These are phyloP conservation scores for Tothia fuscella DNA, from an alignment of 2,329 filamentous ascomycete species.

Conservation along the genomic window DNA sequence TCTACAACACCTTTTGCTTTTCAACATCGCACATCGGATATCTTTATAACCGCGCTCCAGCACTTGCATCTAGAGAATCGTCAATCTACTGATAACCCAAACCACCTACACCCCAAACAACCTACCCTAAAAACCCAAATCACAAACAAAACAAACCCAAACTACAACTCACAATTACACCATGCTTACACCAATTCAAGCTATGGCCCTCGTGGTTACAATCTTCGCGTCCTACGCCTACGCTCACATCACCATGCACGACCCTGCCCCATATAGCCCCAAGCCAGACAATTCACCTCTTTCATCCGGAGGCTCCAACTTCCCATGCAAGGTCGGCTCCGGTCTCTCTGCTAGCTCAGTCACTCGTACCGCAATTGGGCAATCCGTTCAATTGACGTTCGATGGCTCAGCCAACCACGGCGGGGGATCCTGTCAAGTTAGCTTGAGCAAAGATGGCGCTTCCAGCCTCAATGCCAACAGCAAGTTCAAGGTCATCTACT, in stretches of 20 bases:
- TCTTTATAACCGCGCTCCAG: too few relatives aligned
- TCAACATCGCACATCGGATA: too few relatives aligned
- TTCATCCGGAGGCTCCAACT: slow-evolving; percentile 1
- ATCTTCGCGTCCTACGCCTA: too few relatives aligned
- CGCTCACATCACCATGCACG: slow-evolving; percentile 8
- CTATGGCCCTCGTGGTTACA: too few relatives aligned
- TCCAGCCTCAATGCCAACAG: slow-evolving; percentile 38
- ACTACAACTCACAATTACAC: too few relatives aligned
- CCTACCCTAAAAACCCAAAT: too few relatives aligned
- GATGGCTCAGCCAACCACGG: slow-evolving; percentile 60
- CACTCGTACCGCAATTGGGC: slow-evolving; percentile 2
- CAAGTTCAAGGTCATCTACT: slow-evolving; percentile 82
- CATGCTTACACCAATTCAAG: too few relatives aligned
- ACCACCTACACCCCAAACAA: too few relatives aligned
- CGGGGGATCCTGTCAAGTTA: slow-evolving; percentile 88
- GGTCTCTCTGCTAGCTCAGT: neutral
- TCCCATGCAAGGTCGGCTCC: slow-evolving; percentile 6
- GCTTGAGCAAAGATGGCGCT: slow-evolving; percentile 65
- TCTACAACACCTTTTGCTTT: too few relatives aligned
- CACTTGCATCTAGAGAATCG: too few relatives aligned
- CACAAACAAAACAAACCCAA: too few relatives aligned
- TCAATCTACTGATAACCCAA: too few relatives aligned
- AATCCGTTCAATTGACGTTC: slow-evolving; percentile 41
- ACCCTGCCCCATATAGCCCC: slow-evolving; percentile 2
- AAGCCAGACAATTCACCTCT: slow-evolving; percentile 5